These are phyloP conservation scores for Hemileccinum impolitum DNA, from an alignment of 768 basidiomycete genomes.

Conservation along the genomic window DNA sequence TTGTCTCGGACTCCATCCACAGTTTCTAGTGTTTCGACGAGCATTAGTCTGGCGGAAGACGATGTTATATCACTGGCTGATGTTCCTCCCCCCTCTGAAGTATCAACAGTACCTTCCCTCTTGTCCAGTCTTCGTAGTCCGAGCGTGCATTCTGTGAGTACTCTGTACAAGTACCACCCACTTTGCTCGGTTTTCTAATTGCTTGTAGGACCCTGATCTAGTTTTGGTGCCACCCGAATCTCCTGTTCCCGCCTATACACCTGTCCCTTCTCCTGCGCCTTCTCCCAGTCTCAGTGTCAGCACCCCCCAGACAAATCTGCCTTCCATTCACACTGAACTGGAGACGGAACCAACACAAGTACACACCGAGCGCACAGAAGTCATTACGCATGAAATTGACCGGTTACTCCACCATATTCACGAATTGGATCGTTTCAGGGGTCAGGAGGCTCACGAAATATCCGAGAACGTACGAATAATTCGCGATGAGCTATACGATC, in stretches of 20 bases:
- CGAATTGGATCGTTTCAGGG: slow-evolving; percentile 61
- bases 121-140: slow-evolving; percentile 42
- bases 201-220: slow-evolving; percentile 31
- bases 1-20: slow-evolving; percentile 38
- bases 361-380: slow-evolving; percentile 38
- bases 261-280: slow-evolving; percentile 39
- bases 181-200: slow-evolving; percentile 1
- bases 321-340: slow-evolving; percentile 47
- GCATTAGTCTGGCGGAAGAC: slow-evolving; percentile 33
- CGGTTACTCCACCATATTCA: slow-evolving; percentile 52
- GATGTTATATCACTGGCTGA: slow-evolving; percentile 19
- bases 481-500: slow-evolving; percentile 61
- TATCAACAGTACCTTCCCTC: slow-evolving; percentile 56
- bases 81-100: slow-evolving; percentile 25
- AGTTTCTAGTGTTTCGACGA: slow-evolving; percentile 39
- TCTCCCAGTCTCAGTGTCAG: slow-evolving; percentile 47
- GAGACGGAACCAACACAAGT: slow-evolving; percentile 41
- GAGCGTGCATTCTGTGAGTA: slow-evolving; percentile 35
- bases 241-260: slow-evolving; percentile 25
- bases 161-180: neutral
- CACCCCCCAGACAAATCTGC: slow-evolving; percentile 44
- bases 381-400: slow-evolving; percentile 51
- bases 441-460: slow-evolving; percentile 61
- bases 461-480: slow-evolving; percentile 67
- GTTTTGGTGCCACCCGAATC: slow-evolving; percentile 25